Conservation (phyloP, 2,329 filamentous ascomycete genomes). For the Malbranchea zuffiana region DNA sequence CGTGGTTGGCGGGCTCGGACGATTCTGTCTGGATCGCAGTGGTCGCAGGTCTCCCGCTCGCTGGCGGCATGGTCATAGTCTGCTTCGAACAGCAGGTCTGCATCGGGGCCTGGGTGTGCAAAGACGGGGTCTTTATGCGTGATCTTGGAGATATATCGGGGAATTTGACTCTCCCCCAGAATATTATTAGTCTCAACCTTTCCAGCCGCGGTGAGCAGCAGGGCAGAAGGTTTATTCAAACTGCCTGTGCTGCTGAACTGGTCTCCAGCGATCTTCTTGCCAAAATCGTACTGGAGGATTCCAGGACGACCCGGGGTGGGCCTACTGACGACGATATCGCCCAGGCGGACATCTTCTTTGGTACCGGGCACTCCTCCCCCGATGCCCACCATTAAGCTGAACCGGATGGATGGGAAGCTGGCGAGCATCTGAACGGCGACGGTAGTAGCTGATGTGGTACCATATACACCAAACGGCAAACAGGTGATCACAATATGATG, state of each 20-base stretch:
- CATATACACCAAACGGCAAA: constrained; percentile 13
- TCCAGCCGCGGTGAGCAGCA: constrained; percentile 16
- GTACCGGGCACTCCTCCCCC: constrained; percentile 17
- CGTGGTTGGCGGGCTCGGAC: neutral
- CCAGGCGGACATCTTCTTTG: constrained; percentile 16
- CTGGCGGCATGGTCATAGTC: constrained; percentile 16
- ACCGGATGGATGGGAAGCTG: constrained; percentile 14
- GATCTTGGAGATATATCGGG: constrained; percentile 14
- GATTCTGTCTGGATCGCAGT: neutral
- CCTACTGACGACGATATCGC: constrained; percentile 16
- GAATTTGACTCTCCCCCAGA: constrained; percentile 14
- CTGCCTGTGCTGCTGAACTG: constrained; percentile 9
- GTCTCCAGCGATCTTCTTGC: constrained; percentile 5
- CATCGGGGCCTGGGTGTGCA: constrained; percentile 9
- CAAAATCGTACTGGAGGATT: constrained; percentile 16
- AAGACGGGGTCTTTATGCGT: constrained; percentile 14
- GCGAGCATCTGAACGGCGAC: constrained; percentile 14
- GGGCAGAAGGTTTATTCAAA: constrained; percentile 12
- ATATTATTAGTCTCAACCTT: constrained; percentile 17
- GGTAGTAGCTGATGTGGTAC: constrained; percentile 12
- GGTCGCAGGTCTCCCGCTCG: neutral
- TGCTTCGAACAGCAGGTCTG: constrained; percentile 19
- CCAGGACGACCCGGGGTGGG: constrained; percentile 1
- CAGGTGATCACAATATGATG: constrained; percentile 17
- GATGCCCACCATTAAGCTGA: constrained; percentile 19